Conservation (phyloP, 176 grass and related monocot genomes). For the Eragrostis curvula region DNA sequence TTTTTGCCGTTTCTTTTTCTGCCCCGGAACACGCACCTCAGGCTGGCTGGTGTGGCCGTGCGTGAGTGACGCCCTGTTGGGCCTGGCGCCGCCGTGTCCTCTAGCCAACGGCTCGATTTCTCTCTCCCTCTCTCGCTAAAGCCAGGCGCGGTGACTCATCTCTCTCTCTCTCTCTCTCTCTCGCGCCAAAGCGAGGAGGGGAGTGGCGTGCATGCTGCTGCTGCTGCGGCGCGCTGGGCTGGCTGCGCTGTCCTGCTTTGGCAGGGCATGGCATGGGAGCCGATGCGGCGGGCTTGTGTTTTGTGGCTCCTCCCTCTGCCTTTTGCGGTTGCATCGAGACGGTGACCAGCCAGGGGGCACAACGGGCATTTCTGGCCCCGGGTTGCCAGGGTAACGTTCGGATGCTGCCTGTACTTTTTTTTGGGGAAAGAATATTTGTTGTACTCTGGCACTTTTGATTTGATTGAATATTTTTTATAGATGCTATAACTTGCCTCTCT, state of each 20-base stretch:
- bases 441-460: background rate
- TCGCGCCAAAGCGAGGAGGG: constrained; percentile 14
- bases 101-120: constrained; percentile 57
- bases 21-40: too few species aligned
- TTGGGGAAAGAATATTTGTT: background rate
- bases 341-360: background rate
- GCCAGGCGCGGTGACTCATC: constrained; percentile 22
- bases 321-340: constrained; percentile 18
- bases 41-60: background rate
- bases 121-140: background rate
- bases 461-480: background rate
- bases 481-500: too few species aligned
- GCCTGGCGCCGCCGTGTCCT: constrained; percentile 35
- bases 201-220: background rate
- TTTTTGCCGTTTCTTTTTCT: too few species aligned
- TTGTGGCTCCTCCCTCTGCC: background rate
- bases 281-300: constrained; percentile 30
- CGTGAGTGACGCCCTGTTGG: constrained; percentile 1
- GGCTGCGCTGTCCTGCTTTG: constrained; percentile 56
- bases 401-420: background rate
- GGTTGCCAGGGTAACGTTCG: background rate
- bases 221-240: background rate
- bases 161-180: background rate
- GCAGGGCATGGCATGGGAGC: constrained; percentile 42
- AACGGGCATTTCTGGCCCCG: background rate